Conservation (phyloP, 495 filamentous ascomycete genomes). For the Rhypophila decipiens region DNA sequence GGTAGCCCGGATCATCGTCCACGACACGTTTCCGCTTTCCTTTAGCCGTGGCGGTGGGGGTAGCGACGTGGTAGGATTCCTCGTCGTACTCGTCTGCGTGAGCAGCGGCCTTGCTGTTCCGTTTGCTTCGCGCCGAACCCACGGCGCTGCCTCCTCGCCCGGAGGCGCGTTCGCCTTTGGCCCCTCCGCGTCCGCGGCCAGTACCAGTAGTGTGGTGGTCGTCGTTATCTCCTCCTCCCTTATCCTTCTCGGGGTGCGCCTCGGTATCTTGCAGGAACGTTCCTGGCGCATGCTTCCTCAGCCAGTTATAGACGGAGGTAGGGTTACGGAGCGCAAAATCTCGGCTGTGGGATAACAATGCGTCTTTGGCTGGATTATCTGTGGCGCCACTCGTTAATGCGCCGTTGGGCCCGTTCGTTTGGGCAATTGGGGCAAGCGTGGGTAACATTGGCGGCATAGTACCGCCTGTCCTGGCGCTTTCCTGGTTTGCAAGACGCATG, state of each 20-base stretch:
- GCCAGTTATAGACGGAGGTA: constrained; percentile 84
- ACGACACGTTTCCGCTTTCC: constrained; percentile 47
- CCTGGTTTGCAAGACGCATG: constrained; percentile 48
- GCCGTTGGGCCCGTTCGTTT: constrained; percentile 13
- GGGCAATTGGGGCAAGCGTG: constrained; percentile 35
- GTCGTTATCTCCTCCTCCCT: constrained; percentile 51
- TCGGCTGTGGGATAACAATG: constrained; percentile 28
- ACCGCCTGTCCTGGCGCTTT: constrained; percentile 1
- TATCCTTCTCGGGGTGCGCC: constrained; percentile 33
- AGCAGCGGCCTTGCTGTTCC: constrained; percentile 12
- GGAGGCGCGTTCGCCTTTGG: constrained; percentile 13
- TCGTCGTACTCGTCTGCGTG: constrained; percentile 30
- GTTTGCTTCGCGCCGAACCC: constrained; percentile 19
- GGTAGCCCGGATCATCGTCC: constrained; percentile 64
- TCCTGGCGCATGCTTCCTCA: constrained; percentile 74
- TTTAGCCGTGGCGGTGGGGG: constrained; percentile 39
- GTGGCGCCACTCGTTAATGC: not conserved
- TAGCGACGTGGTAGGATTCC: constrained; percentile 21
- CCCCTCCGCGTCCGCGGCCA: constrained; percentile 10
- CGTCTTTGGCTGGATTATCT: constrained; percentile 20
- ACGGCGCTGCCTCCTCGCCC: constrained; percentile 2
- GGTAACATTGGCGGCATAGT: constrained; percentile 21
- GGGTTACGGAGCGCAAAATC: constrained; percentile 70
- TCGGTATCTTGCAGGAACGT: constrained; percentile 81
- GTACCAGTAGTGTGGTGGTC: constrained; percentile 17